Evolutionary conservation across 2,329 filamentous ascomycete species (phyloP), one percentile per base, ranked within the genome.

Genomic region (Aspergillus niger): DNA sequence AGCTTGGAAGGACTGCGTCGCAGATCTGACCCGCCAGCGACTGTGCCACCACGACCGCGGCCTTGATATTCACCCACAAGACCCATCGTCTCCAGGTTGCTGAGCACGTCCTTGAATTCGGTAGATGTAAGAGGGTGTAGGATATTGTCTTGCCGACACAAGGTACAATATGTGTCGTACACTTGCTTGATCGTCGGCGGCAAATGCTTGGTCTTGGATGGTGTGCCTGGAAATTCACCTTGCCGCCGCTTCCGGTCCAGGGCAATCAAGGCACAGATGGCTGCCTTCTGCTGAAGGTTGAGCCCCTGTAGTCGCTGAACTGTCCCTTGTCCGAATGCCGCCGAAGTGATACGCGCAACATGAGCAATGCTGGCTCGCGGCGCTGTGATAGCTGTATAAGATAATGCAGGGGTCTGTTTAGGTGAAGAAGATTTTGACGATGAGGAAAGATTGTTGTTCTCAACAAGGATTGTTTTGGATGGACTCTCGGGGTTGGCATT

Each of bases 201-300:
- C 6, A 82, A 75, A 8, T 71, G 72, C 22, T 73, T 73, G 1
- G 82, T 82, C 61, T 89, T 91, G 8, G 87, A 87, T 0, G 89
- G 88, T 1, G 89, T 82, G 48, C 67, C 70, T 53, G 73, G 74
- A 10, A 78, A 66, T 26, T 79, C 74, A n/a, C 71, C 61, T 43
- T 87, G 41, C 70, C 79, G 69, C 79, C 85, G 59, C 64, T 87
- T 87, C 69, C 90, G 91, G 74, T 97, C 93, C n/a, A 95, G 86
- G 2, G 92, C 91, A 41, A 94, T 84, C 13, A 99, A 82, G 0
- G 94, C 87, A 78, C 95, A 99, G 8, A 99, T 83, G 0, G 94
- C 92, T 3, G 94, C 95, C 76, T 97, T 98, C 76, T 99, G 95
- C 73, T 99, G 96, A 2, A 99, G 83, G 73, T 98, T 99, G 59